These are phyloP conservation scores for Alnus rubra DNA, from an alignment of 306 rosid genomes.

Conservation along the genomic window DNA sequence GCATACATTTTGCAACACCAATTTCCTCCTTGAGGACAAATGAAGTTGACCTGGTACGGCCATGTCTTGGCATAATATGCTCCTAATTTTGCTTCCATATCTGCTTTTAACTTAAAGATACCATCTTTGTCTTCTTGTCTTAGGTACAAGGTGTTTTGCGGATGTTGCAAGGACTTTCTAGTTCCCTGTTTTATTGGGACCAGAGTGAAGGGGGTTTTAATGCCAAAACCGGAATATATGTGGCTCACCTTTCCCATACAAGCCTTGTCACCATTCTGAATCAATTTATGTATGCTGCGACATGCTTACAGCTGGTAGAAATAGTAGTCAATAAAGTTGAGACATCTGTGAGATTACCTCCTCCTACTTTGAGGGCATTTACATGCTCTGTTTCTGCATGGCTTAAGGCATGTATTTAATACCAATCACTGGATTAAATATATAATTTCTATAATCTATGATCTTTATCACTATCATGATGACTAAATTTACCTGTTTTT, in stretches of 20 bases:
- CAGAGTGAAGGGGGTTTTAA: slow-evolving; percentile 39
- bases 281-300: slow-evolving; percentile 74
- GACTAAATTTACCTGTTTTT: slow-evolving; percentile 20
- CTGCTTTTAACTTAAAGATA: slow-evolving; percentile 8
- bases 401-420: slow-evolving; percentile 58
- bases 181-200: slow-evolving; percentile 76
- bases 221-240: slow-evolving; percentile 57
- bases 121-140: background rate
- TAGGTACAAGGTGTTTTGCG: slow-evolving; percentile 88
- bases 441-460: background rate
- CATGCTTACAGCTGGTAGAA: slow-evolving; percentile 71
- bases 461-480: background rate
- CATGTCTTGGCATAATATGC: background rate
- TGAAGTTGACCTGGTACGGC: slow-evolving; percentile 70
- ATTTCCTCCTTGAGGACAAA: slow-evolving; percentile 59
- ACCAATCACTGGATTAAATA: background rate
- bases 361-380: slow-evolving; percentile 81
- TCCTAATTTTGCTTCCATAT: background rate
- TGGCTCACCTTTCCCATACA: slow-evolving; percentile 64
- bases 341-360: slow-evolving; percentile 39
- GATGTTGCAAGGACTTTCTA: slow-evolving; percentile 85
- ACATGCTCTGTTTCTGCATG: slow-evolving; percentile 63
- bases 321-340: slow-evolving; percentile 45
- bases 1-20: slow-evolving; percentile 70
- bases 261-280: slow-evolving; percentile 64